Base-by-base conservation (phyloP, 2,329 filamentous ascomycete species). In the Diaporthe nobilis region DNA sequence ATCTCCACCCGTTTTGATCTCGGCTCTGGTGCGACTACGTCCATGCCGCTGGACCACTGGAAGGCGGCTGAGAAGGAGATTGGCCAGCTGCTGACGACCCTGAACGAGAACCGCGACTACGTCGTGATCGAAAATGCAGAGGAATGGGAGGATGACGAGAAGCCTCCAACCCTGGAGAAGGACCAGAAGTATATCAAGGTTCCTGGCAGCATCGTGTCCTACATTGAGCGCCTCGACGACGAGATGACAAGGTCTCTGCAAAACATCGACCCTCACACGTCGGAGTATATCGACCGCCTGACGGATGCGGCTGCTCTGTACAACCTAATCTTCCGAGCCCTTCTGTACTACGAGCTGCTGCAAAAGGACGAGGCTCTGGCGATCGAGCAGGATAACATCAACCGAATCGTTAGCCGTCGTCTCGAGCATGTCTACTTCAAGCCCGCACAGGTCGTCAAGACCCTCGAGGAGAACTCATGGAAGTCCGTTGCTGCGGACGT, bases 401-500 rank as follows among this genome's bases (percentile, higher is more conserved):
- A 98, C 90, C 93, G 97, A 76, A 92, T 98, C 72, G 91, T 98
- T 80, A 98, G 98, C 92, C 93, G 97, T 82, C 92, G 97, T 81
- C 87, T 99, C 78, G 97, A 99, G 86, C 97, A 99, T 85, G 91
- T 98, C 81, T 99, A 99, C 90, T 99, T 98, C 92, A 99, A 99
- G 93, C 97, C 97, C 74, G 91, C 95, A 15, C 94, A 96, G 85
- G 96, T 99, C 61, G 93, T 98, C 82, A 94, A 93, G 84, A 98
- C 98, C 74, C 92, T 98, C 61, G 97, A 99, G 86, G 95, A 98
- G 83, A 96, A 95, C 85, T 94, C 94, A 79, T 98, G 96, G 96
- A 97, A 96, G 85, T 87, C 91, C 1, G 91, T 97, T 37, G 92
- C 94, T 31, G 84, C 88, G 8, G 84, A 87, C 20, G 88, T 96